Conservation (phyloP, 2,329 filamentous ascomycete species). For the Fusarium gaditjirri region DNA sequence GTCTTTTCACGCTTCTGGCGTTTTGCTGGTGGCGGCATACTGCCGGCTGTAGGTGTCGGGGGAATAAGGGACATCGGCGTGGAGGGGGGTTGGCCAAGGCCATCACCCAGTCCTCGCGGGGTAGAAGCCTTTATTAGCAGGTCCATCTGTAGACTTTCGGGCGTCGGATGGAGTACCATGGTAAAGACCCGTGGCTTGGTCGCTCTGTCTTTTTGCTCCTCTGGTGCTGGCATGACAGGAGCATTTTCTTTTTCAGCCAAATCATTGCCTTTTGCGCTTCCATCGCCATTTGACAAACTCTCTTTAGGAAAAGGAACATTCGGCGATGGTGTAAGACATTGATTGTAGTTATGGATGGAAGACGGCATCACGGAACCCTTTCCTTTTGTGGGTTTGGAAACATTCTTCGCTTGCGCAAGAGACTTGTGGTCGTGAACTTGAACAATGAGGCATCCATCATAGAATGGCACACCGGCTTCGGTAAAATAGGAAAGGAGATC, state of each 20-base stretch:
- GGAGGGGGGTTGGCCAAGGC: conserved; percentile 69
- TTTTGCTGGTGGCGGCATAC: conserved; percentile 71
- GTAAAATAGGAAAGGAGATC: conserved; percentile 85
- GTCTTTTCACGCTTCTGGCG: conserved; percentile 76
- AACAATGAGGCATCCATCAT: conserved; percentile 95
- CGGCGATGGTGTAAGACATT: conserved; percentile 88
- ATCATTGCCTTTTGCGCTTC: conserved; percentile 35
- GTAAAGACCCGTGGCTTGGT: conserved; percentile 74
- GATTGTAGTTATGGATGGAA: conserved; percentile 93
- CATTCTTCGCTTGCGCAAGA: conserved; percentile 68
- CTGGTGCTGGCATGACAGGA: conserved; percentile 62
- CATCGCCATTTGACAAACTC: conserved; percentile 54
- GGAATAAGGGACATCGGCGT: conserved; percentile 71
- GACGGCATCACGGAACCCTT: conserved; percentile 74
- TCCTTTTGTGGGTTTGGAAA: conserved; percentile 60
- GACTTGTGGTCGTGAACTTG: conserved; percentile 91
- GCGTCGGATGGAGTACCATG: conserved; percentile 85
- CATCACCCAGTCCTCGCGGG: conserved; percentile 61
- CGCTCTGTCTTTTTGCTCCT: conserved; percentile 51
- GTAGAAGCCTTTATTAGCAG: conserved; percentile 80
- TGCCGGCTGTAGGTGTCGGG: conserved; percentile 69
- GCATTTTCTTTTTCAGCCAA: conserved; percentile 62
- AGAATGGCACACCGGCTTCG: conserved; percentile 79
- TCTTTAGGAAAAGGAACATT: conserved; percentile 79
- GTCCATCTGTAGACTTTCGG: conserved; percentile 78